Evolutionary conservation across 2,329 filamentous ascomycete species (phyloP).

Genomic region (Purpureocillium takamizusanense): DNA sequence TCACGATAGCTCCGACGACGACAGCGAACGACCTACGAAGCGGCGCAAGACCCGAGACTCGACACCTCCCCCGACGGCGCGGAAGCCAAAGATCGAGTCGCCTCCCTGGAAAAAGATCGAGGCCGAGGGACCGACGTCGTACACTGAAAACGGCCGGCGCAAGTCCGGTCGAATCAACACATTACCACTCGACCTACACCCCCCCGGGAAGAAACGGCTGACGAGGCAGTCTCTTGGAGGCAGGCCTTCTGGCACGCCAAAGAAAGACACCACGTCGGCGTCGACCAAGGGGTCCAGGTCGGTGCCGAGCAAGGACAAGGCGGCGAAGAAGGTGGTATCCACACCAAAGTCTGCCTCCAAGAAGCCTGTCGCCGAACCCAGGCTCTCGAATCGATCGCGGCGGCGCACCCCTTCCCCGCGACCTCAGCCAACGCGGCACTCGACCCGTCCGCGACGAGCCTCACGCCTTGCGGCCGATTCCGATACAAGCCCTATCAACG

Average conservation of each 20-base stretch:
- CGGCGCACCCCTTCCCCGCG: slow-evolving; percentile 32
- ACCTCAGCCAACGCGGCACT: slow-evolving; percentile 26
- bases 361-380: slow-evolving; percentile 17
- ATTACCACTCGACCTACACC: slow-evolving; percentile 43
- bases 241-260: slow-evolving; percentile 22
- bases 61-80: slow-evolving; percentile 30
- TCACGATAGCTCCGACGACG: slow-evolving; percentile 31
- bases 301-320: slow-evolving; percentile 15
- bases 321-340: slow-evolving; percentile 14
- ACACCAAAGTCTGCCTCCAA: slow-evolving; percentile 21
- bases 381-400: slow-evolving; percentile 23
- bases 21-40: slow-evolving; percentile 49
- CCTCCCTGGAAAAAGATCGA: slow-evolving; percentile 88
- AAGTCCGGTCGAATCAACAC: slow-evolving; percentile 58
- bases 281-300: slow-evolving; percentile 19
- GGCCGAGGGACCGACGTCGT: slow-evolving; percentile 81
- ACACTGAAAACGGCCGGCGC: slow-evolving; percentile 62
- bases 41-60: slow-evolving; percentile 50
- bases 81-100: slow-evolving; percentile 49
- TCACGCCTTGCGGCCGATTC: slow-evolving; percentile 26
- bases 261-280: slow-evolving; percentile 15
- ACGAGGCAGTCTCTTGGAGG: slow-evolving; percentile 32
- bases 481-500: slow-evolving; percentile 6
- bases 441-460: slow-evolving; percentile 33
- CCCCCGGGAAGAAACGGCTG: slow-evolving; percentile 39